Base-by-base conservation (phyloP, 2,329 filamentous ascomycete genomes). In the Coniochaeta sp. region DNA sequence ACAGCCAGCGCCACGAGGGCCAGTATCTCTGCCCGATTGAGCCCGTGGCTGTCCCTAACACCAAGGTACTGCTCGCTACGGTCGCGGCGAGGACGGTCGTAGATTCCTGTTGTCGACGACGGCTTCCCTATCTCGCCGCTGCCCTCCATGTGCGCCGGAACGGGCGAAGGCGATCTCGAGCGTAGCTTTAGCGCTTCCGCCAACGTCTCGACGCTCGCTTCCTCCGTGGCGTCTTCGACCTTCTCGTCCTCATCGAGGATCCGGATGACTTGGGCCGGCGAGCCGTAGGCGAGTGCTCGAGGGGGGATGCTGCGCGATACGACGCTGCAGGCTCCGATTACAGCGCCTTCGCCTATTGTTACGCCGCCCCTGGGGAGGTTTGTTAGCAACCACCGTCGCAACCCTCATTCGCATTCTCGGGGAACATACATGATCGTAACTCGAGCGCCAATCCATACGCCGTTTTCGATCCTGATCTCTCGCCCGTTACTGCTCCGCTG, bases 381-480 rank as follows among this genome's bases (percentile, higher is more conserved):
- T 13, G 22, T 22, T 26, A 14, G 7, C 38, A 40, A 7, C 35
- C 6, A 18, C 38, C 12, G 7, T 22, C 20, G 1, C 35, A 40
- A 12, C 33, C 18, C 18, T 9, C 18, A 8, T 14, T 10, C 22
- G 18, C 16, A 5, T 3, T 9, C 4, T 38, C 33, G 16, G n/a
- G 7, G 3, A 26, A 59, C 63, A 60, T 35, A 64, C 58, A 72
- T 45, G 31, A 73, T 66, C 3, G 59, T 65, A 7, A 61, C 68
- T 16, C 64, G 61, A 12, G 63, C 65, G 2, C 70, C 69, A 40
- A 73, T 67, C 68, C 69, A 73, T 27, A 69, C 69, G 32, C 68
- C 61, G 33, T 71, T 59, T 1, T 64, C 68, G 47, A 73, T 68
- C 2, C 55, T 60, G 28, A 72, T 64, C 4, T 55, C 59, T 16